Evolutionary conservation across 176 grass and related monocot species (phyloP), one percentile per base, ranked within the genome.

Genomic region (Microstegium vimineum): DNA sequence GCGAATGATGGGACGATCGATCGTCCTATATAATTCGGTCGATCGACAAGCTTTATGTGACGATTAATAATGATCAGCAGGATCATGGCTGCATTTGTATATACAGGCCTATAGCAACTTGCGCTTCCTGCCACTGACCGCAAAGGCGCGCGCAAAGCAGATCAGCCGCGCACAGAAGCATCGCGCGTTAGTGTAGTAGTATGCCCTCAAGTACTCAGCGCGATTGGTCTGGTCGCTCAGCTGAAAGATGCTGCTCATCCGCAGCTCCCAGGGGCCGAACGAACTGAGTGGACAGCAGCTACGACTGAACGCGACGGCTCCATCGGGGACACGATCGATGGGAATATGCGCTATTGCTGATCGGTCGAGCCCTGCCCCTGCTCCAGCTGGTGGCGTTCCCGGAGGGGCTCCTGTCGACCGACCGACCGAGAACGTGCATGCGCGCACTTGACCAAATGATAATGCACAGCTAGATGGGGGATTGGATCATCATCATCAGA

Each of bases 71-170:
- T 68, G 31, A n/a, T 72, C 14, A n/a, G 34, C 33, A 15, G 45
- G 11, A 27, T 61, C 59, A 15, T 11, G 61, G 13, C 14, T 23
- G 20, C 45, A 83, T 57, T 84, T 88, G 71, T 76, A 46, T 79
- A 80, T 83, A 20, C 46, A 69, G 26, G 23, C 64, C 56, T 75
- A 28, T 66, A 26, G 64, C 82, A 85, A 81, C 82, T 89, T 89
- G 82, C 31, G 42, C 28, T 32, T 41, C 70, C 52, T 77, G 85
- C 78, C 81, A 64, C 41, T 11, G 33, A 54, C 28, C 6, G 18
- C 47, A 68, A n/a, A n/a, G n/a, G n/a, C n/a, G n/a, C n/a, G n/a
- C n/a, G n/a, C n/a, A n/a, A 80, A 80, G 47, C 46, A 69, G 75
- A 60, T n/a, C n/a, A n/a, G 46, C 75, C 49, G 56, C 80, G 67